A percentile compares a stretch with the other conserved stretches of the same genome.
Evolutionary conservation across 805 yeast genomes (phyloP).

Genomic region (Cyberlindnera euphorbiae): DNA sequence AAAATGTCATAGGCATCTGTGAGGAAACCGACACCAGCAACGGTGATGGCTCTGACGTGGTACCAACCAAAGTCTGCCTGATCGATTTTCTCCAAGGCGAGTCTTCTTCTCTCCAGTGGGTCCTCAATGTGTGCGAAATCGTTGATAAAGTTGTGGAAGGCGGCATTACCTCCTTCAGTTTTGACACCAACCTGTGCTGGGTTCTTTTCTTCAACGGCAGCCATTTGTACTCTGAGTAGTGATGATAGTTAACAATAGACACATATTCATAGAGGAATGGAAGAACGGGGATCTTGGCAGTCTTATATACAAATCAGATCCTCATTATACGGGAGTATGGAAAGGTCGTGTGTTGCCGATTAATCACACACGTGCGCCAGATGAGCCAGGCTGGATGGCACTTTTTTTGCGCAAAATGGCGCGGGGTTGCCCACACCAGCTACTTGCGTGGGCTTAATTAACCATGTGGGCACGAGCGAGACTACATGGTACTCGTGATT

Average conservation of each 20-base stretch:
- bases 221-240: conserved; percentile 1
- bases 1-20: conserved; percentile 92
- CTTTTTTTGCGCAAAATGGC: too few species aligned
- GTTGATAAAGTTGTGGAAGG: conserved; percentile 76
- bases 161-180: conserved; percentile 76
- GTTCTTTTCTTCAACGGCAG: conserved; percentile 19
- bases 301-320: neutral
- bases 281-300: neutral
- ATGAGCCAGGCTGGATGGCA: neutral
- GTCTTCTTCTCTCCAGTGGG: conserved; percentile 82
- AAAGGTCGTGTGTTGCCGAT: neutral
- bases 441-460: too few species aligned
- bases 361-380: conserved; percentile 5
- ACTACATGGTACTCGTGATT: too few species aligned
- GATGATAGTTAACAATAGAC: too few species aligned
- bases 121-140: conserved; percentile 80
- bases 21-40: conserved; percentile 92
- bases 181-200: conserved; percentile 26
- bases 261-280: neutral
- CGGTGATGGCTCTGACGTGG: conserved; percentile 73
- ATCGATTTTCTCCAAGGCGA: conserved; percentile 80
- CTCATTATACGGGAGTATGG: neutral
- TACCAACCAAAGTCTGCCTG: conserved; percentile 78
- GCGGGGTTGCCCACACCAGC: too few species aligned
- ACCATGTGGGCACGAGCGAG: too few species aligned